These are phyloP conservation scores for Cytospora schulzeri DNA, from an alignment of 2,329 filamentous ascomycete genomes.

Conservation along the genomic window DNA sequence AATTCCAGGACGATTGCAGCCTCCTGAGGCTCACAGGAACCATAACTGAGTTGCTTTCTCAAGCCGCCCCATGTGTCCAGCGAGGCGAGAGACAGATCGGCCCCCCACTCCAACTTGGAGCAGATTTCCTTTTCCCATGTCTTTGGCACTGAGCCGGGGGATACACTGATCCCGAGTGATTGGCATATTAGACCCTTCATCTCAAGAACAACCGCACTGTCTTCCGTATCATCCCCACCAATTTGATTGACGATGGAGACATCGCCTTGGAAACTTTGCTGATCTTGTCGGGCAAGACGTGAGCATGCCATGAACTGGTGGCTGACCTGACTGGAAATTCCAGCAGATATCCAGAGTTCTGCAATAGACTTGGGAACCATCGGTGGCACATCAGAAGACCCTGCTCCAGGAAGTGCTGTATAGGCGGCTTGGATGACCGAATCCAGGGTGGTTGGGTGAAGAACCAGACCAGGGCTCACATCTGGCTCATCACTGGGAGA, in stretches of 20 bases:
- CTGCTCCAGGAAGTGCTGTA: slow-evolving; percentile 13
- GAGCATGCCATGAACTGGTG: background rate
- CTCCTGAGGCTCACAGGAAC: background rate
- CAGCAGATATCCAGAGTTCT: background rate
- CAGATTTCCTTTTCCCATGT: background rate
- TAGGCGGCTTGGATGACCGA: slow-evolving; percentile 28
- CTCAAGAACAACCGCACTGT: background rate
- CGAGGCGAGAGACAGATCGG: background rate
- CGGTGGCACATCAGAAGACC: background rate
- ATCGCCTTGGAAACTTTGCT: background rate
- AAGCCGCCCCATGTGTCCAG: background rate
- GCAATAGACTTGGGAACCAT: slow-evolving; percentile 8
- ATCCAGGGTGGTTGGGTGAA: slow-evolving; percentile 35
- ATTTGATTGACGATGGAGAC: background rate
- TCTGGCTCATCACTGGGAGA: background rate
- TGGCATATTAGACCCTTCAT: background rate
- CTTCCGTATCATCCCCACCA: too few species aligned
- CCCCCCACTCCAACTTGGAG: background rate
- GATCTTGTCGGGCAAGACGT: too few species aligned
- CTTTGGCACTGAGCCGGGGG: background rate
- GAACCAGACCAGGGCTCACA: slow-evolving; percentile 7
- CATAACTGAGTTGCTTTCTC: slow-evolving; percentile 14
- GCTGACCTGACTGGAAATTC: background rate
- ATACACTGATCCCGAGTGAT: background rate
- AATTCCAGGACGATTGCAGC: background rate